Conservation (phyloP, 2,329 filamentous ascomycete species). For the Aspergillus floridensis region DNA sequence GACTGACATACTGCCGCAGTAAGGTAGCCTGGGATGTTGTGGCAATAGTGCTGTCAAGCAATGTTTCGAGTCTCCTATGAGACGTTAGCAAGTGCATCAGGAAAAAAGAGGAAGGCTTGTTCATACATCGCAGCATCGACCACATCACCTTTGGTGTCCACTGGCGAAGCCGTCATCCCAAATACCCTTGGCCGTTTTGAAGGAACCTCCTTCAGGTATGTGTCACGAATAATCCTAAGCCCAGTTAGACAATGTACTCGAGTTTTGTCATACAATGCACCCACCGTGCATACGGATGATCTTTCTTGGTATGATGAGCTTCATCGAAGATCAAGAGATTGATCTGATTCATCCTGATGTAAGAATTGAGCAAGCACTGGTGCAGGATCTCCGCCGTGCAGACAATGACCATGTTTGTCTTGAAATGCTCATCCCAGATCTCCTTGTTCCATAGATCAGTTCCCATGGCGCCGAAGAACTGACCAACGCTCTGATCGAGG, state of each 20-base stretch:
- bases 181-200: conserved; percentile 70
- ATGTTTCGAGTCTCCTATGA: conserved; percentile 63
- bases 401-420: conserved; percentile 76
- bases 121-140: conserved; percentile 60
- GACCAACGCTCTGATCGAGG: conserved; percentile 70
- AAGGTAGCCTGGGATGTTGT: conserved; percentile 65
- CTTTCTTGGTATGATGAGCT: conserved; percentile 92
- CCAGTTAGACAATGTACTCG: conserved; percentile 9
- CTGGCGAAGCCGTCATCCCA: conserved; percentile 95
- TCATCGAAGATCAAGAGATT: conserved; percentile 94
- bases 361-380: conserved; percentile 73
- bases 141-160: conserved; percentile 77
- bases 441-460: conserved; percentile 59
- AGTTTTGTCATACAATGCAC: background rate
- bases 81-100: conserved; percentile 8
- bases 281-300: conserved; percentile 77
- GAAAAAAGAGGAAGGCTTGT: no score
- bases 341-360: conserved; percentile 76
- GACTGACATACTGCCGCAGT: conserved; percentile 57
- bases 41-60: conserved; percentile 79
- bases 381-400: conserved; percentile 87
- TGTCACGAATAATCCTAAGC: conserved; percentile 75
- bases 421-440: conserved; percentile 58
- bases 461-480: conserved; percentile 70
- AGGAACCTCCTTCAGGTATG: conserved; percentile 60